Conservation (phyloP, 768 basidiomycete species). For the Tylopilus felleus region DNA sequence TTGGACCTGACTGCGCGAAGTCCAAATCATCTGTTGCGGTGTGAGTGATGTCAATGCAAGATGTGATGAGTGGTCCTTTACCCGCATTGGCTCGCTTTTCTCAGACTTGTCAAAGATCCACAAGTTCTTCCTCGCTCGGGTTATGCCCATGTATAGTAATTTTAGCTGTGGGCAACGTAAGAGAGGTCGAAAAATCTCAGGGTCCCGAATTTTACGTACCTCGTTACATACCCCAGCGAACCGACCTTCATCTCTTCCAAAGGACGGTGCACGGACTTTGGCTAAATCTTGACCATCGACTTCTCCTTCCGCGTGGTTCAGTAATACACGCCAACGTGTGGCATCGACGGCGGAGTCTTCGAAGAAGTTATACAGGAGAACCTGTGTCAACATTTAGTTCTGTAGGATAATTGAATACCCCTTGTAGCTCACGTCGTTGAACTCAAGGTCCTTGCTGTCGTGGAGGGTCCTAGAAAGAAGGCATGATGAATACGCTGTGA, state of each 20-base stretch:
- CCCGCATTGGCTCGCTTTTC: slow-evolving; percentile 56
- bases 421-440: slow-evolving; percentile 14
- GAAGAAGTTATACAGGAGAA: slow-evolving; percentile 74
- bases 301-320: slow-evolving; percentile 39
- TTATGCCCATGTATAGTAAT: slow-evolving; percentile 64
- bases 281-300: slow-evolving; percentile 10
- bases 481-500: neutral
- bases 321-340: slow-evolving; percentile 58
- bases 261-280: slow-evolving; percentile 39
- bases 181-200: neutral
- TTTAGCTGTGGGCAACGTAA: slow-evolving; percentile 46
- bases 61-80: slow-evolving; percentile 18
- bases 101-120: slow-evolving; percentile 67
- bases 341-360: slow-evolving; percentile 51
- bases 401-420: neutral
- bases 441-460: slow-evolving; percentile 32
- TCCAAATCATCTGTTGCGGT: slow-evolving; percentile 48
- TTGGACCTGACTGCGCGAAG: slow-evolving; percentile 41
- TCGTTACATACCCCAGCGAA: slow-evolving; percentile 59
- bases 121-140: slow-evolving; percentile 63
- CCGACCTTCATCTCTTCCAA: slow-evolving; percentile 40
- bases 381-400: slow-evolving; percentile 36
- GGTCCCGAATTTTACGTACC: slow-evolving; percentile 31
- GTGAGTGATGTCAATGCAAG: neutral
- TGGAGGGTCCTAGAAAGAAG: slow-evolving; percentile 26